Percentiles rank a stretch among this genome's conserved stretches.
These are phyloP conservation scores for Hypericum perforatum DNA, from an alignment of 345 rosid genomes.

Conservation along the genomic window DNA sequence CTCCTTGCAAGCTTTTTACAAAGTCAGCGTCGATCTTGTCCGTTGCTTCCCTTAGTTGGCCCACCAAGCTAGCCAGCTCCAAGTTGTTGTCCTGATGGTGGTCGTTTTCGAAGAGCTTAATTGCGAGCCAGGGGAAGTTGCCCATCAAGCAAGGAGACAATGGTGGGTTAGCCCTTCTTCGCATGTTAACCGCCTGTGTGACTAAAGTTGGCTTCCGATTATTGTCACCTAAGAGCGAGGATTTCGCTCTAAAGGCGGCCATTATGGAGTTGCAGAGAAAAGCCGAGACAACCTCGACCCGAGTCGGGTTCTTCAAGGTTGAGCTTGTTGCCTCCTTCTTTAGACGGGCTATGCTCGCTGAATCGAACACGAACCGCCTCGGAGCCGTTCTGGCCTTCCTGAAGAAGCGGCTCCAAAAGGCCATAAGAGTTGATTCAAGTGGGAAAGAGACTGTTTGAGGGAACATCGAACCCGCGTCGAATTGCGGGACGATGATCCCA, in stretches of 20 bases:
- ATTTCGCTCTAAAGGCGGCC: slow-evolving; percentile 18
- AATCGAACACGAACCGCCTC: slow-evolving; percentile 38
- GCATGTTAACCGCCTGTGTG: slow-evolving; percentile 28
- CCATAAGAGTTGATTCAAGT: background rate
- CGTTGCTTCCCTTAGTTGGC: slow-evolving; percentile 7
- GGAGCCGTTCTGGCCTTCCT: slow-evolving; percentile 12
- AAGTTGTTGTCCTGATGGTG: background rate
- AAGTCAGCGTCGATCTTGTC: slow-evolving; percentile 11
- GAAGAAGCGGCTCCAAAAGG: slow-evolving; percentile 3
- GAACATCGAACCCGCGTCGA: slow-evolving; percentile 25
- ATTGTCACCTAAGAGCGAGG: background rate
- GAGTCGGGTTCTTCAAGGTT: slow-evolving; percentile 27
- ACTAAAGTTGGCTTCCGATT: slow-evolving; percentile 22
- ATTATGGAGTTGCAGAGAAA: slow-evolving; percentile 32
- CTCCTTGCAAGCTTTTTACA: slow-evolving; percentile 11
- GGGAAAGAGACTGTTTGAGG: slow-evolving; percentile 6
- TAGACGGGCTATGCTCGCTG: slow-evolving; percentile 23
- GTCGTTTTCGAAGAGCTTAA: slow-evolving; percentile 1
- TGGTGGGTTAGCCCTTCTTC: slow-evolving; percentile 18
- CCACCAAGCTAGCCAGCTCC: slow-evolving; percentile 10
- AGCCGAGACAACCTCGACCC: slow-evolving; percentile 44
- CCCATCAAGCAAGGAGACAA: slow-evolving; percentile 33
- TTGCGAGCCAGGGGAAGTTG: slow-evolving; percentile 27
- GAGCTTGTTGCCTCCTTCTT: slow-evolving; percentile 25
- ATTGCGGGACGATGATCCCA: slow-evolving; percentile 14